Percentiles rank a stretch among this genome's conserved stretches.
phyloP scores from a whole-genome alignment of 108 stramenopile genomes.

The Conticribra guillardii region DNA sequence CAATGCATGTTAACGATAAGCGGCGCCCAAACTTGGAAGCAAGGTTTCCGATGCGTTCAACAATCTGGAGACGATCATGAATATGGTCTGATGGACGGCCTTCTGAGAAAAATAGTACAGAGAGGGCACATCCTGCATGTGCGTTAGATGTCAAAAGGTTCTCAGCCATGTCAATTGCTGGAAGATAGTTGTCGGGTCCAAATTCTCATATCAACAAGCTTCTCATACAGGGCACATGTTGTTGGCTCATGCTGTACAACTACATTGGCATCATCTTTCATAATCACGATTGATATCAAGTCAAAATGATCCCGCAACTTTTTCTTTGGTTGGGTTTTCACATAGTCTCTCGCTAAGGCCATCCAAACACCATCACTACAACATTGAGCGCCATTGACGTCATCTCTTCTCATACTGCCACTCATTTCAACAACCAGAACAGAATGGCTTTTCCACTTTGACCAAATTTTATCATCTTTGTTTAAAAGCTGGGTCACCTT shows the following conservation, averaged over 20 bases:
- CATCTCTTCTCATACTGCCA: slow-evolving; percentile 55
- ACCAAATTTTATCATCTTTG: no score
- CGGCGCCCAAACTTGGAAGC: slow-evolving; percentile 2
- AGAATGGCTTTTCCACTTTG: slow-evolving; percentile 59
- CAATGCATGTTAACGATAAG: no score
- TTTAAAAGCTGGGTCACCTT: neutral
- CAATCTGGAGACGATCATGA: neutral
- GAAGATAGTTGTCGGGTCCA: slow-evolving; percentile 57
- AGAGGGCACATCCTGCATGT: slow-evolving; percentile 52
- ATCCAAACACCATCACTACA: slow-evolving; percentile 64
- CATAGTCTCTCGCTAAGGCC: slow-evolving; percentile 50
- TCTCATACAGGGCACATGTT: slow-evolving; percentile 52
- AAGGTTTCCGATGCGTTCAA: neutral
- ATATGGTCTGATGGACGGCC: slow-evolving; percentile 55
- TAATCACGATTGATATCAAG: slow-evolving; percentile 46
- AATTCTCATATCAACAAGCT: slow-evolving; percentile 42
- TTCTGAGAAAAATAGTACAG: slow-evolving; percentile 61
- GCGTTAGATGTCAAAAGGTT: slow-evolving; percentile 18
- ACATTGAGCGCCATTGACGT: slow-evolving; percentile 56
- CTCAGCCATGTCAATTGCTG: slow-evolving; percentile 49
- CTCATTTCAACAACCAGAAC: slow-evolving; percentile 62
- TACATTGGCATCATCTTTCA: slow-evolving; percentile 40
- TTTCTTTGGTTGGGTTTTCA: slow-evolving; percentile 25
- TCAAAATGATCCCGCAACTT: slow-evolving; percentile 8
- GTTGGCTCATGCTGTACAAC: slow-evolving; percentile 33